Base-by-base conservation (phyloP, 2,329 filamentous ascomycete species). In the Xylaria sp. region DNA sequence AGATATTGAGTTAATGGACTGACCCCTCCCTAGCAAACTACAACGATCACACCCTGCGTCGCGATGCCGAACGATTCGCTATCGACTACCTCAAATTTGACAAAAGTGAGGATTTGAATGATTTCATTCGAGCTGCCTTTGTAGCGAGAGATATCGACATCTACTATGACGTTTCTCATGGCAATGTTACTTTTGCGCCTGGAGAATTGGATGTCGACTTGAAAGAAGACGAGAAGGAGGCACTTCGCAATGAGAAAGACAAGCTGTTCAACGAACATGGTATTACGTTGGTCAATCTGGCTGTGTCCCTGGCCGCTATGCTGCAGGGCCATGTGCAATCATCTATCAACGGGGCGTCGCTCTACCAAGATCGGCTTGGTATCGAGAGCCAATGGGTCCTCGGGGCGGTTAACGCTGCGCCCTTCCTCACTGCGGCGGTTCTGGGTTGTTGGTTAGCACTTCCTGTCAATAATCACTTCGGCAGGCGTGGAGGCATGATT, bases 281-380 rank as follows among this genome's bases (percentile, higher is more conserved):
- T 12, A 62, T 62, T 5, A 62, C 24, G 4, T 34, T 62, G 50
- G 60, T 62, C 9, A 62, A 47, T 9, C 24, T 62, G 11, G 60
- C 60, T 17, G 60, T 62, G 14, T 45, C 34, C 14, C 21, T 62
- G 5, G 60, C 60, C 27, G 60, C 60, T 24, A 55, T 62, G 19
- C 24, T 62, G n/a, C 60, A 62, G 55, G 60, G 60, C 5, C 50
- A 62, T 47, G 60, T 62, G 21, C 60, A 62, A 47, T 62, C 60
- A 48, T 55, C 60, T n/a, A 62, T 62, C 36, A 62, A 62, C 47
- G 60, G 50, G 50, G 34, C 60, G 9, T 62, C 60, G n/a, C 60
- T 62, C 24, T 62, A 62, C 36, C 24, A 36, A 3, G 32, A 34
- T 6, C 17, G 19, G 19, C 36, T 62, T 34, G 50, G 50, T 19